These are phyloP conservation scores for Phytopythium vexans DNA, from an alignment of 352 stramenopile species.

Conservation along the genomic window DNA sequence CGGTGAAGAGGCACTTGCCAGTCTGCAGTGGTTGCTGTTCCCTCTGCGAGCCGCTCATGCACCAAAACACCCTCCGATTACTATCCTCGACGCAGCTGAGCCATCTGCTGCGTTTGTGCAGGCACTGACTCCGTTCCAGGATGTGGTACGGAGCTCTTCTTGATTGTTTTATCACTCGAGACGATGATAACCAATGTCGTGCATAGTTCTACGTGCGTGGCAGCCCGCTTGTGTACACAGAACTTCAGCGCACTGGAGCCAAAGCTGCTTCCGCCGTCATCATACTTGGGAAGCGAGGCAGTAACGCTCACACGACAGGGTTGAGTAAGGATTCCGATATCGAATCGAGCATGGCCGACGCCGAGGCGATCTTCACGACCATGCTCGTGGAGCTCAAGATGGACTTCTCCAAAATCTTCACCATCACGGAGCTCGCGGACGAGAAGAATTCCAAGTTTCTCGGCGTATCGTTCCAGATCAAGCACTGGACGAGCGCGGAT, in stretches of 20 bases:
- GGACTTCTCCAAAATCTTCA: slow-evolving; percentile 83
- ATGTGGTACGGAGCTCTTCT: slow-evolving; percentile 51
- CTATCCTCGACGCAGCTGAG: slow-evolving; percentile 71
- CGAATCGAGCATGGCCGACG: slow-evolving; percentile 72
- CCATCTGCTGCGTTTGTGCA: slow-evolving; percentile 46
- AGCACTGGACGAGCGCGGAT: slow-evolving; percentile 15
- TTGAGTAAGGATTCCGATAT: slow-evolving; percentile 38
- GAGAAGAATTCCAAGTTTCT: slow-evolving; percentile 88
- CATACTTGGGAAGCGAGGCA: slow-evolving; percentile 71
- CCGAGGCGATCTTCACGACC: slow-evolving; percentile 81
- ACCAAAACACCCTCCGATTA: slow-evolving; percentile 61
- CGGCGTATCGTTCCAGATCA: slow-evolving; percentile 68
- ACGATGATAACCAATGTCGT: slow-evolving; percentile 1
- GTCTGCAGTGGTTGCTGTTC: slow-evolving; percentile 73
- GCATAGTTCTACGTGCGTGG: slow-evolving; percentile 76
- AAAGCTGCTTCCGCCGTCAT: slow-evolving; percentile 80
- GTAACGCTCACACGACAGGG: slow-evolving; percentile 22
- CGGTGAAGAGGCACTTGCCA: slow-evolving; percentile 70
- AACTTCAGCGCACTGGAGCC: slow-evolving; percentile 75
- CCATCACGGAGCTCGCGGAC: slow-evolving; percentile 79
- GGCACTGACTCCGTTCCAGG: slow-evolving; percentile 44
- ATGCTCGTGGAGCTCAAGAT: slow-evolving; percentile 88
- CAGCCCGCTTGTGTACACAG: slow-evolving; percentile 71
- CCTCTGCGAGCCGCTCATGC: slow-evolving; percentile 56
- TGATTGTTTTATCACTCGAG: background rate